A percentile compares a stretch with the other conserved stretches of the same genome.
phyloP scores from a whole-genome alignment of 2,329 filamentous ascomycete species.

The Plectosphaerella plurivora region DNA sequence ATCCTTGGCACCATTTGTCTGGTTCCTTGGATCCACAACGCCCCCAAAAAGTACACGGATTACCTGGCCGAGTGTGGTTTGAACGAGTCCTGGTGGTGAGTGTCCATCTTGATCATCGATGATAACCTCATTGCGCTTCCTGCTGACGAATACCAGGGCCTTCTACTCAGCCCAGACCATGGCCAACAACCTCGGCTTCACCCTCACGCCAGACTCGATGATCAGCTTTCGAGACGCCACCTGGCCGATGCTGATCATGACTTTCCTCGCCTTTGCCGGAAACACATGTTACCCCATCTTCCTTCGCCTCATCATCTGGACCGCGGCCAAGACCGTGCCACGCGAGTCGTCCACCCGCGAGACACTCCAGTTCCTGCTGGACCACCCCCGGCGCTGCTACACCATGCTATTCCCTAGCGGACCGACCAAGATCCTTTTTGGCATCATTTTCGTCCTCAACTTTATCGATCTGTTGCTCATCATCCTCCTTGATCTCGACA shows the following conservation, averaged over 20 bases:
- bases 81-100: conserved; percentile 44
- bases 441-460: conserved; percentile 47
- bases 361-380: conserved; percentile 51
- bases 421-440: conserved; percentile 55
- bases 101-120: conserved; percentile 1
- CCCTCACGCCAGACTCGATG: conserved; percentile 52
- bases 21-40: conserved; percentile 40
- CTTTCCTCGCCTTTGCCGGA: conserved; percentile 43
- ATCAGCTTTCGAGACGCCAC: conserved; percentile 39
- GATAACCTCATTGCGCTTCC: background rate
- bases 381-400: conserved; percentile 60
- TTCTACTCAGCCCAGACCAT: conserved; percentile 48
- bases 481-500: conserved; percentile 44
- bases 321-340: conserved; percentile 40
- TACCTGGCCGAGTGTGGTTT: conserved; percentile 33
- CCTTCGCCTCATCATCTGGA: conserved; percentile 55
- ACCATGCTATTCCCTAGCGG: conserved; percentile 56
- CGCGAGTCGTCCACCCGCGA: conserved; percentile 31
- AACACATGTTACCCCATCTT: conserved; percentile 55
- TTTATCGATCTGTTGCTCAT: conserved; percentile 52
- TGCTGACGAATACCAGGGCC: conserved; percentile 25
- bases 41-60: conserved; percentile 32
- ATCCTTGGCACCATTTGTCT: conserved; percentile 43
- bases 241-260: conserved; percentile 40
- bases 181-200: conserved; percentile 48